phyloP scores from a whole-genome alignment of 371 early-diverging fungal genomes.

The Circinella umbellata region DNA sequence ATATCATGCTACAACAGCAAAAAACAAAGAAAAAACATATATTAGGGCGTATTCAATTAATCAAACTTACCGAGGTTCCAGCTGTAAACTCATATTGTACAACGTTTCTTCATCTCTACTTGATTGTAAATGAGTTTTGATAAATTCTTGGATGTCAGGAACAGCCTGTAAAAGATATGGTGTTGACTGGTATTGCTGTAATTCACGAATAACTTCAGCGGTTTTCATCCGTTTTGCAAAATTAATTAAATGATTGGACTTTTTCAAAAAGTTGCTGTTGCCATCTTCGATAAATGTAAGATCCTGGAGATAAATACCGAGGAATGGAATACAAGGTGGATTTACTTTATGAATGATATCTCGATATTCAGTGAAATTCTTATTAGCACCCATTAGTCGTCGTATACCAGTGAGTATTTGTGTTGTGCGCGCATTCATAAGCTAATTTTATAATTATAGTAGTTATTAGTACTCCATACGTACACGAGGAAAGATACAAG shows the following conservation, averaged over 20 bases:
- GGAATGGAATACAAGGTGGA: constrained; percentile 94
- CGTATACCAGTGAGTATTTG: constrained; percentile 49
- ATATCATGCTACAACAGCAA: background rate
- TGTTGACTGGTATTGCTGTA: constrained; percentile 88
- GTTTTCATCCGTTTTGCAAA: constrained; percentile 88
- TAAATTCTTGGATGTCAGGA: constrained; percentile 81
- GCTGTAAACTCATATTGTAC: constrained; percentile 68
- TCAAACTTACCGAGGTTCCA: constrained; percentile 70
- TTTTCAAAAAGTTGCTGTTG: constrained; percentile 77
- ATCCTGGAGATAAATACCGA: constrained; percentile 88
- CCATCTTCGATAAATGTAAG: constrained; percentile 94
- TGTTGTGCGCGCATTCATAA: constrained; percentile 40
- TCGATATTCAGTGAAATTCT: constrained; percentile 88
- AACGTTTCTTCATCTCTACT: constrained; percentile 72
- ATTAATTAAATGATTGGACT: constrained; percentile 77
- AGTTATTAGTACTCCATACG: too few relatives aligned
- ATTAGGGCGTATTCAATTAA: too few relatives aligned
- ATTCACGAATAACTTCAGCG: constrained; percentile 86
- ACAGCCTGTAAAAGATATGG: constrained; percentile 82
- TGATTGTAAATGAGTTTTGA: constrained; percentile 65
- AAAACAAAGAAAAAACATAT: background rate
- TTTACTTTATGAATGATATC: constrained; percentile 82
- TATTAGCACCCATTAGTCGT: constrained; percentile 77
- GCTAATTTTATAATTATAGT: constrained; percentile 11
- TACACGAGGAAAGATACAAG: too few relatives aligned